A percentile compares a stretch with the other conserved stretches of the same genome.
Evolutionary conservation across 305 asterid genomes (phyloP).

Genomic region (Ajuga reptans): DNA sequence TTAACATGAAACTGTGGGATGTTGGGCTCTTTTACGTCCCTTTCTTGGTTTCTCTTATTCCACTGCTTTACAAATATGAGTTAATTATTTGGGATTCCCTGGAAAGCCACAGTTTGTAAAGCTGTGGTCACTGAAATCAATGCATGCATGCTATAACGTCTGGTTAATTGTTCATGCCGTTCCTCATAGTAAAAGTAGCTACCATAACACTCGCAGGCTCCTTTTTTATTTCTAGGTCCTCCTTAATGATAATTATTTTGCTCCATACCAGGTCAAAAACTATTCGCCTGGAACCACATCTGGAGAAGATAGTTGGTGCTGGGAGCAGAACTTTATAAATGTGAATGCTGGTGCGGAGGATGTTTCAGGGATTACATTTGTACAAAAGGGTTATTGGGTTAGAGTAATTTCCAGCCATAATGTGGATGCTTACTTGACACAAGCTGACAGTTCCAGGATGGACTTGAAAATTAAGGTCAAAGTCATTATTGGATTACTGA

Average conservation of each 20-base stretch:
- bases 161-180: conserved; percentile 3
- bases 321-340: conserved; percentile 60
- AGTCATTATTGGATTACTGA: conserved; percentile 18
- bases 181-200: conserved; percentile 3
- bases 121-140: conserved; percentile 4
- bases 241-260: conserved; percentile 15
- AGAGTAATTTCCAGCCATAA: conserved; percentile 75
- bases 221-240: conserved; percentile 11
- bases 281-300: conserved; percentile 34
- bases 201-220: conserved; percentile 10
- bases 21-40: conserved; percentile 1
- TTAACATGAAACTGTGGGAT: background rate
- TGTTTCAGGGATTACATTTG: conserved; percentile 61
- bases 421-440: conserved; percentile 63
- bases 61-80: background rate
- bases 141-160: background rate
- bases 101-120: background rate
- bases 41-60: background rate
- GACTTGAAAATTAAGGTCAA: conserved; percentile 71
- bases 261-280: conserved; percentile 53
- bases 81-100: conserved; percentile 4
- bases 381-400: conserved; percentile 85
- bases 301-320: conserved; percentile 87
- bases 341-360: conserved; percentile 74
- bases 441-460: conserved; percentile 48